Base-by-base conservation (phyloP, 805 yeast genomes). In the Scheffersomyces coipomensis region DNA sequence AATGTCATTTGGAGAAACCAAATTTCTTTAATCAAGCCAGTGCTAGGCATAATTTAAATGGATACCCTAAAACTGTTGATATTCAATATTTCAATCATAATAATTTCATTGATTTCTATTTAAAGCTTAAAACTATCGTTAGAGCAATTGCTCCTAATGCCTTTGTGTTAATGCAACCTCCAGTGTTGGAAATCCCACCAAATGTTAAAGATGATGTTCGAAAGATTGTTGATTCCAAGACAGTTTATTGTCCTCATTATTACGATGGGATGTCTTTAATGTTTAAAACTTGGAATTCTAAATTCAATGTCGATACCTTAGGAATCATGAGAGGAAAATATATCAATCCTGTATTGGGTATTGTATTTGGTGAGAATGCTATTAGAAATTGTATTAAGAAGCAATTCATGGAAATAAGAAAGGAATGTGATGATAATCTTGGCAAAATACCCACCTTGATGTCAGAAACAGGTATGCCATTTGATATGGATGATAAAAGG, bases 401-500 rank as follows among this genome's bases (percentile, higher is more conserved):
- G 34, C 97, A 91, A 62, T 66, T 91, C 41, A 50, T 57, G n/a
- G 83, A 76, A 42, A 75, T 91, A 66, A 75, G 73, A 38, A 53
- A 58, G 16, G 98, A 93, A 55, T 79, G 88, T 4, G 56, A 64
- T 5, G 72, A 71, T 3, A 58, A 75, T 22, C 60, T 90, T 26
- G 97, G 97, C 2, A 36, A 58, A 8, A 70, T 88, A 8, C 96
- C 97, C 0, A 75, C 85, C 8, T 63, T 91, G 17, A 81, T 93
- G 73, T 79, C 95, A 1, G 99, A 91, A 60, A 89, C 91, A n/a
- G 99, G 99, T 5, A 88, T 91, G 83, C 98, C 99, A 2, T 88
- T 84, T 58, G 97, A 93, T 59, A 87, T 91, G 97, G 90, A 91
- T 60, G 72, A 78, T 42, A 87, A 85, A 55, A 68, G 64, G 34